phyloP scores from a whole-genome alignment of 148 eudicot species.

The Heliamphora exappendiculata region DNA sequence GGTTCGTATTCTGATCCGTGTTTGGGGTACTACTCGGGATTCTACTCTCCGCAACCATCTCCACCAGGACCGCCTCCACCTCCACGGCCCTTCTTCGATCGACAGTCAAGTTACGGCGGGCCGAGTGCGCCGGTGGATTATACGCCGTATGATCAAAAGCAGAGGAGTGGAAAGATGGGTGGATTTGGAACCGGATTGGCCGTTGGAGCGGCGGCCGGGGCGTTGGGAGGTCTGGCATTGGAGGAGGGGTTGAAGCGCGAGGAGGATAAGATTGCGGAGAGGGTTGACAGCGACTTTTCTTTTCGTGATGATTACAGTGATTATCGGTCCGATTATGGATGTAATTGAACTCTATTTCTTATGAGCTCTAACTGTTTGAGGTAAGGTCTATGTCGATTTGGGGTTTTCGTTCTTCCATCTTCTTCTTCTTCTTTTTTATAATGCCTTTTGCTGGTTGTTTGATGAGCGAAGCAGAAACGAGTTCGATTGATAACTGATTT shows the following conservation, averaged over 20 bases:
- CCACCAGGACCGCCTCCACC: slow-evolving; percentile 27
- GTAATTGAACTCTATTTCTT: background rate
- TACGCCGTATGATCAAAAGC: slow-evolving; percentile 39
- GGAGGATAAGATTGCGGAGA: slow-evolving; percentile 44
- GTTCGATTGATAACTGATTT: background rate
- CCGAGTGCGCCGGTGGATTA: slow-evolving; percentile 81
- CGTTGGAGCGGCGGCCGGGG: slow-evolving; percentile 53
- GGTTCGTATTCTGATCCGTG: slow-evolving; percentile 21
- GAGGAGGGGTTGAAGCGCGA: slow-evolving; percentile 55
- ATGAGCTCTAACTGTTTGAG: background rate
- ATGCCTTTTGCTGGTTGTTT: background rate
- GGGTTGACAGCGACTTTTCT: slow-evolving; percentile 33
- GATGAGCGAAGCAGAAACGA: background rate
- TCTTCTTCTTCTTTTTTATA: background rate
- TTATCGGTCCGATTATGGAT: slow-evolving; percentile 38
- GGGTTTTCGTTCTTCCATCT: background rate
- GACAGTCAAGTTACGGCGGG: slow-evolving; percentile 27
- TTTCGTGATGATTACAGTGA: slow-evolving; percentile 46
- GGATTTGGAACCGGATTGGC: slow-evolving; percentile 25
- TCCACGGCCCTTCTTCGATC: slow-evolving; percentile 23
- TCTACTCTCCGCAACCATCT: slow-evolving; percentile 23
- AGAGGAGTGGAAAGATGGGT: slow-evolving; percentile 19
- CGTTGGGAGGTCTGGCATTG: slow-evolving; percentile 51
- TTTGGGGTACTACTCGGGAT: slow-evolving; percentile 28
- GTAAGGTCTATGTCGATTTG: background rate